Base-by-base conservation (phyloP, 73 alveolate species). In the Paramecium bursaria region DNA sequence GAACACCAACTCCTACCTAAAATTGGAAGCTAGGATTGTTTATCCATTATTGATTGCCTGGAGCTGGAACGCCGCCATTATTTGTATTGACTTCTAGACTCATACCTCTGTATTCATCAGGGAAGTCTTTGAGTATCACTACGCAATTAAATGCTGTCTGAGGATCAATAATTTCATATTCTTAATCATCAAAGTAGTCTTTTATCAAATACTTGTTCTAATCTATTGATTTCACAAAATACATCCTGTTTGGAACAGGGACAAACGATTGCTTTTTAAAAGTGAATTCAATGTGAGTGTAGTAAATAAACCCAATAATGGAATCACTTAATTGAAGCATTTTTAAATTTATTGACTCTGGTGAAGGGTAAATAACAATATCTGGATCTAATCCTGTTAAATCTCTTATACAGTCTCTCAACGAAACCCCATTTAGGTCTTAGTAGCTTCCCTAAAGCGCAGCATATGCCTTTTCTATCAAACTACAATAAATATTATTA, bases 21-120 rank as follows among this genome's bases (percentile, higher is more conserved):
- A 57, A 23, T 29, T 57, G 7, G 33, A 23, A 57, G 33, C 52
- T 57, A 30, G 76, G 76, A 29, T 57, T 57, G n/a, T 57, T 57
- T 2, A 57, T 7, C 76, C 76, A 57, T 30, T 57, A 27, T 57
- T 57, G 33, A 57, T 57, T 57, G 33, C 33, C 33, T 23, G n/a
- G n/a, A n/a, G 51, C 76, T 23, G 76, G 76, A 26, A 57, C 76
- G 7, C 76, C 76, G 33, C 33, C 51, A 57, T 48, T 57, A 6
- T 48, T 57, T 1, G 76, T 57, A 11, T 48, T 57, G 7, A 57
- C 52, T 30, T 57, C 33, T 23, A 57, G 21, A 29, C 26, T 23
- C 15, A 57, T 14, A 2, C 76, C 76, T 57, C 76, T 23, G 17
- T 13, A 57, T 30, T 57, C 76, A 26, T 57, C 76, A 26, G 76